Base-by-base conservation (phyloP, 495 filamentous ascomycete genomes). In the Platismatia glauca region DNA sequence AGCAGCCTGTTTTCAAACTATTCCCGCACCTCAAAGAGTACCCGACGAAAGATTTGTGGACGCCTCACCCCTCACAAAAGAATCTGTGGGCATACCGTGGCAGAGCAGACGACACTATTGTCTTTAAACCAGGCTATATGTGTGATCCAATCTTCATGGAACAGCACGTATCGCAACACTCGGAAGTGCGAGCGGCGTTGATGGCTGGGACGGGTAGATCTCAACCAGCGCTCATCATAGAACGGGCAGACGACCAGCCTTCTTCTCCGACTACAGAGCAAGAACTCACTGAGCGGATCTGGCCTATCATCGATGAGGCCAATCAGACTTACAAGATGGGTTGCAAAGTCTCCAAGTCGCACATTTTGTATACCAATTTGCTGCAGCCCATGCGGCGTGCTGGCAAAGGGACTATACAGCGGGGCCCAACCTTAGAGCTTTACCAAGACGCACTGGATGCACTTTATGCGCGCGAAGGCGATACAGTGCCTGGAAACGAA, bases 21-120 rank as follows among this genome's bases (percentile, higher is more conserved):
- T 86, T 84, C 59, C 82, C 81, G 4, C 71, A 84, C 8, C 38
- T 69, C 2, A 61, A 78, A 5, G 80, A 86, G 68, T 86, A 77
- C 63, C 69, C 70, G 39, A 86, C 82, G 8, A 75, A 76, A 38
- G 84, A 87, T 66, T 69, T 87, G 34, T 85, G 77, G 65, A 68
- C 72, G 39, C 75, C 70, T 57, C 64, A 71, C 33, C 71, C 71
- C 0, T 64, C 56, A 5, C 72, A 71, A 71, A 15, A 27, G 5
- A 53, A 71, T 33, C 60, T 70, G 1, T 78, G 75, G 76, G 61
- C 65, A 16, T 73, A 64, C 18, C 52, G 55, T n/a, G 69, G 69
- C 3, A 71, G 77, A 3, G 31, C 44, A 7, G 76, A 78, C 55
- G 78, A 80, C 60, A 64, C 76, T 1, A 72, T 79, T 37, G 71